Percentiles rank a stretch among this genome's conserved stretches.
These are phyloP conservation scores for Microstegium vimineum DNA, from an alignment of 176 grass and related monocot species.

Conservation along the genomic window DNA sequence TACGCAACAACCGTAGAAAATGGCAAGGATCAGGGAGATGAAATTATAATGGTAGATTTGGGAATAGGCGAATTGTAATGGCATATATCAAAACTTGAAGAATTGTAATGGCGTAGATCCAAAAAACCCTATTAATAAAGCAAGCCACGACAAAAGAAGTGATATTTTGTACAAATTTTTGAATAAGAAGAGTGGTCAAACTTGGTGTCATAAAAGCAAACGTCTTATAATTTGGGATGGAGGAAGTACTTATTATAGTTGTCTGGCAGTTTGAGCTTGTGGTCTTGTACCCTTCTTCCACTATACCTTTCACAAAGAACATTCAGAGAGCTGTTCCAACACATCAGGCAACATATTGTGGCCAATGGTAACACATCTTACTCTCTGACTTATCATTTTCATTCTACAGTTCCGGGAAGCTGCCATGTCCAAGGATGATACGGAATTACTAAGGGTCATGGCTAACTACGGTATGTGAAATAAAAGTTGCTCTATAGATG, in stretches of 20 bases:
- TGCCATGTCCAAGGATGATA: slow-evolving; percentile 57
- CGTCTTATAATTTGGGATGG: too few species aligned
- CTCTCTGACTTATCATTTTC: background rate
- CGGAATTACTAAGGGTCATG: slow-evolving; percentile 66
- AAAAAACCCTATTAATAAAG: too few species aligned
- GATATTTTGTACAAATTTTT: too few species aligned
- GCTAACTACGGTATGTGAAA: slow-evolving; percentile 75
- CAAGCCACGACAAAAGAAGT: too few species aligned
- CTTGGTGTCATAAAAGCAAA: too few species aligned
- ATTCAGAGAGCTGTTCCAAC: background rate
- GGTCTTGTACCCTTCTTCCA: background rate
- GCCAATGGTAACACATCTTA: background rate
- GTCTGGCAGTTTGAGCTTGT: background rate
- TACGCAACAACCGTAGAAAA: too few species aligned
- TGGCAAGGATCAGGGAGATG: too few species aligned
- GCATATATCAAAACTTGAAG: too few species aligned
- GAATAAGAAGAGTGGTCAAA: too few species aligned
- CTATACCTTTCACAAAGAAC: background rate
- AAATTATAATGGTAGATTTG: too few species aligned
- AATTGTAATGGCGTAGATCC: too few species aligned
- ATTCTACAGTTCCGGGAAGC: slow-evolving; percentile 75
- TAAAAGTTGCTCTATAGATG: background rate
- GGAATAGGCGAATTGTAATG: too few species aligned
- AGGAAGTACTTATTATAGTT: background rate
- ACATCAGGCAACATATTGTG: background rate